Evolutionary conservation across 345 rosid species (phyloP).

Genomic region (Cardamine resedifolia): DNA sequence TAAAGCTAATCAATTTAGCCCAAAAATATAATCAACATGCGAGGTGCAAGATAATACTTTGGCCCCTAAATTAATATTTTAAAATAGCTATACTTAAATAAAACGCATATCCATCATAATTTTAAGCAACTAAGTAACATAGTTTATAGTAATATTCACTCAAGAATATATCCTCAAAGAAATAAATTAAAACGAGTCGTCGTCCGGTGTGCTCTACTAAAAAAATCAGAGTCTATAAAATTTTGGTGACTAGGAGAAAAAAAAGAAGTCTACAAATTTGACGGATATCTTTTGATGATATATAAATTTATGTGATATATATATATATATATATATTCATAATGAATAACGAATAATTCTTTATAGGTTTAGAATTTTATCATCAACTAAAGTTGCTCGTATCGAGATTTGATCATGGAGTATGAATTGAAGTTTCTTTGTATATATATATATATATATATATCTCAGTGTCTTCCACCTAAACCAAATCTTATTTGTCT

Average conservation of each 20-base stretch:
- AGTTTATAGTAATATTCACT: background rate
- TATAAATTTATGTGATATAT: background rate
- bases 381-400: constrained; percentile 45
- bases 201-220: background rate
- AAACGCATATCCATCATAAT: background rate
- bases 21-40: constrained; percentile 21
- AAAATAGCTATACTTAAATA: constrained; percentile 34
- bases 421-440: constrained; percentile 52
- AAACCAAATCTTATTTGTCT: constrained; percentile 34
- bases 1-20: constrained; percentile 22
- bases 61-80: constrained; percentile 42
- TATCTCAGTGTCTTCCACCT: constrained; percentile 49
- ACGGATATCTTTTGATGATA: background rate
- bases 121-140: background rate
- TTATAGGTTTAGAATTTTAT: constrained; percentile 35
- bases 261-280: background rate
- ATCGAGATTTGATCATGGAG: constrained; percentile 49
- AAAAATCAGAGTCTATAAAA: too few species aligned
- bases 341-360: too few species aligned
- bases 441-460: too few species aligned
- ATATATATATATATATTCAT: background rate
- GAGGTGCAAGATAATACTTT: constrained; percentile 39
- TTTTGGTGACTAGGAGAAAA: background rate
- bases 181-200: background rate
- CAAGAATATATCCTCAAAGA: background rate